Conservation (phyloP, 2,329 filamentous ascomycete species). For the Purpureocillium lavendulum region DNA sequence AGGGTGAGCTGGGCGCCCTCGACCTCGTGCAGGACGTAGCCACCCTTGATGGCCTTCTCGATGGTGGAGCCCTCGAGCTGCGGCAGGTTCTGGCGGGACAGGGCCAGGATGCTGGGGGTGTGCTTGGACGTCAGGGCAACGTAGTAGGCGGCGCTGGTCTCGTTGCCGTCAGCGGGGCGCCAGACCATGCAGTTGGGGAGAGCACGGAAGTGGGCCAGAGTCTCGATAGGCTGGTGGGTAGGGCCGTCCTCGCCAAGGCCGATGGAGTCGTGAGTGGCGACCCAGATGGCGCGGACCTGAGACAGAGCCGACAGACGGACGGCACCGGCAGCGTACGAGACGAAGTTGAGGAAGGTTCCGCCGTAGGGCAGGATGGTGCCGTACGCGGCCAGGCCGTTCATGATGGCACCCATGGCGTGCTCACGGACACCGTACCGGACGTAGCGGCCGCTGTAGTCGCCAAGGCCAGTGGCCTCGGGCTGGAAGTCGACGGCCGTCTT, state of each 20-base stretch:
- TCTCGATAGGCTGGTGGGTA: constrained; percentile 99
- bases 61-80: constrained; percentile 93
- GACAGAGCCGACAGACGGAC: constrained; percentile 91
- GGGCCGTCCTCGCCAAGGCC: constrained; percentile 98
- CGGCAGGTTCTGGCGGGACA: constrained; percentile 96
- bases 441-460: constrained; percentile 86
- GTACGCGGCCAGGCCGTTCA: constrained; percentile 93
- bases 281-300: constrained; percentile 84
- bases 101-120: constrained; percentile 86
- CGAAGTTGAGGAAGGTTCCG: constrained; percentile 99
- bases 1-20: constrained; percentile 80
- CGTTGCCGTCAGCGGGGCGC: constrained; percentile 97
- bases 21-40: constrained; percentile 81
- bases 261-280: constrained; percentile 98
- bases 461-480: constrained; percentile 75
- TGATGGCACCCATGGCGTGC: constrained; percentile 85
- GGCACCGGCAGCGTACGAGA: constrained; percentile 92
- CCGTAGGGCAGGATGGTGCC: constrained; percentile 89
- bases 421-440: constrained; percentile 88
- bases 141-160: constrained; percentile 97
- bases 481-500: constrained; percentile 98
- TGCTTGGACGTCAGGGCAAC: constrained; percentile 80
- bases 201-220: constrained; percentile 94
- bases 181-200: constrained; percentile 99
- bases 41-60: constrained; percentile 86